phyloP scores from a whole-genome alignment of 306 rosid genomes.

The Cucumis cinereus region DNA sequence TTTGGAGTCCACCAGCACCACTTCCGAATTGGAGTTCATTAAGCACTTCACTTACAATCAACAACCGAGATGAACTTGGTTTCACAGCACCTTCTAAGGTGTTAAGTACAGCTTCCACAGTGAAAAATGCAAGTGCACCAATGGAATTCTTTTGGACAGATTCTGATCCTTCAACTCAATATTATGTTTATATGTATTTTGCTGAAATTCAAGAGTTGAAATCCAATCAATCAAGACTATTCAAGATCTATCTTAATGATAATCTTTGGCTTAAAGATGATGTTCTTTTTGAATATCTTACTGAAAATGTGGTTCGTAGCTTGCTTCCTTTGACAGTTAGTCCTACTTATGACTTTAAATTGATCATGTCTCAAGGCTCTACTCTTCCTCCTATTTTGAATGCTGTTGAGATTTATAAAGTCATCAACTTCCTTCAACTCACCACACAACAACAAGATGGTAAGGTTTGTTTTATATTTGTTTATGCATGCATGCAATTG shows the following conservation, averaged over 20 bases:
- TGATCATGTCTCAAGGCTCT: conserved; percentile 12
- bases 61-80: background rate
- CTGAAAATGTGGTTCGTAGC: background rate
- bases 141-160: conserved; percentile 14
- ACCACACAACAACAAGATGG: conserved; percentile 28
- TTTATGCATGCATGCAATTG: background rate
- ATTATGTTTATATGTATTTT: conserved; percentile 27
- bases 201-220: conserved; percentile 17
- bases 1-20: background rate
- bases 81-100: background rate
- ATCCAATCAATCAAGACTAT: conserved; percentile 19
- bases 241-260: conserved; percentile 24
- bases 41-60: background rate
- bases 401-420: conserved; percentile 30
- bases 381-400: conserved; percentile 36
- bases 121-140: conserved; percentile 1
- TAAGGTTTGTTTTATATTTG: background rate
- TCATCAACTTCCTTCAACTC: conserved; percentile 8
- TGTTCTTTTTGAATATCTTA: background rate
- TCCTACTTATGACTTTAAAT: background rate
- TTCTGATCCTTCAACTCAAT: background rate
- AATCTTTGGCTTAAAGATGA: background rate
- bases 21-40: background rate
- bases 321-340: background rate
- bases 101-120: conserved; percentile 16